Evolutionary conservation across 768 basidiomycete species (phyloP), one percentile per base, ranked within the genome.

Genomic region (Atractiella rhizophila): DNA sequence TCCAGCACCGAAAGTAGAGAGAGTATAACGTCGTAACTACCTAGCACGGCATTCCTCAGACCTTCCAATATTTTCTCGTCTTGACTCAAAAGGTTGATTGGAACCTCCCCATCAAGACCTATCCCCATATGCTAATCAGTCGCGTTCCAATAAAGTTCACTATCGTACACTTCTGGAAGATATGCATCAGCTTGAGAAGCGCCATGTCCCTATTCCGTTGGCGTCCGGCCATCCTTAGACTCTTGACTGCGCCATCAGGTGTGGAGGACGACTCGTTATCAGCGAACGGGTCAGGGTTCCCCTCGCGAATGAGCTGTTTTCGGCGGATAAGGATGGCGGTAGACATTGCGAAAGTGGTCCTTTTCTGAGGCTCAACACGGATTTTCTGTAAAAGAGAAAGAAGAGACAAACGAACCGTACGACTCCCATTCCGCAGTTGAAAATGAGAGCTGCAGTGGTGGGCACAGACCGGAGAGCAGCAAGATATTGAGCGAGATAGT

Each of bases 331-430:
- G 64, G 42, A 74, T 71, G 1, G 88, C 85, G 6, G 83, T 80
- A n/a, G 75, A 69, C 91, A 96, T 96, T 3, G 81, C 83, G 54
- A 91, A 96, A n/a, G n/a, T n/a, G n/a, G n/a, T n/a, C n/a, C 0
- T 86, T 94, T 2, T 85, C 86, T 56, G 21, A 4, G 27, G 19
- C 35, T 11, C 6, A 19, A 15, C 15, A 19, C 12, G 8, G 13
- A 28, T 18, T 34, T 21, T 34, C 15, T 28, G 13, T 28, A 4
- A 7, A 16, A 24, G 11, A 37, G 16, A n/a, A 18, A 38, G 10
- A 16, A 23, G 13, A 12, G 10, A 13, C 15, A 21, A 55, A 51
- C 35, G 46, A 55, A 59, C 16, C 88, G 69, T 1, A 94, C 86
- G 2, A 81, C 82, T 33, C 91, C 91, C 73, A 88, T 83, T 25